Percentiles rank a stretch among this genome's conserved stretches.
phyloP scores from a whole-genome alignment of 2,329 filamentous ascomycete genomes.

The Cladorrhinum sp. region DNA sequence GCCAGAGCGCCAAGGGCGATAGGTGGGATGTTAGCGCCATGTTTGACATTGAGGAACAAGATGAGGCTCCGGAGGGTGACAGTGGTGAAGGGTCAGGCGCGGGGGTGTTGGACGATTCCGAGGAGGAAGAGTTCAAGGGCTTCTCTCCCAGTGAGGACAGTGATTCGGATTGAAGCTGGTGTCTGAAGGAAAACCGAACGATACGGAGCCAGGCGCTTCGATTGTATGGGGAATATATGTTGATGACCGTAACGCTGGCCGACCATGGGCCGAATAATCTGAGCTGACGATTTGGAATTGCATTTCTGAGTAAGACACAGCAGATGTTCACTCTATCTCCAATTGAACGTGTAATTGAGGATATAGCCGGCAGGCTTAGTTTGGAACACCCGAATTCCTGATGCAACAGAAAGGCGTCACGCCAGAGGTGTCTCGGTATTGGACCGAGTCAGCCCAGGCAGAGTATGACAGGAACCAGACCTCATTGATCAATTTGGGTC shows the following conservation, averaged over 20 bases:
- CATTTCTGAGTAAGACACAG: neutral
- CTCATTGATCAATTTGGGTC: neutral
- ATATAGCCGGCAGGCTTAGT: constrained; percentile 2
- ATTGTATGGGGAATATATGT: neutral
- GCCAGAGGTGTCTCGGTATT: neutral
- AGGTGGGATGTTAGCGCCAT: constrained; percentile 85
- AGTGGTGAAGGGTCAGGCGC: constrained; percentile 31
- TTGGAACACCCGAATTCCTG: neutral
- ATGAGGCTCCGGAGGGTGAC: constrained; percentile 39
- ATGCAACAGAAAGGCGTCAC: neutral
- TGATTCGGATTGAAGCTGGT: constrained; percentile 22
- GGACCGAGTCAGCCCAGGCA: neutral
- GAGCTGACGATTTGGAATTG: constrained; percentile 1
- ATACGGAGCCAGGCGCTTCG: neutral
- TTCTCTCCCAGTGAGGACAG: constrained; percentile 44
- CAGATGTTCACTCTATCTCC: neutral
- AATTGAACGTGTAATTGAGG: neutral
- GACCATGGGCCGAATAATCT: neutral
- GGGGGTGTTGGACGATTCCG: constrained; percentile 40
- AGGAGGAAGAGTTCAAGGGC: constrained; percentile 57
- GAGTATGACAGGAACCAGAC: neutral
- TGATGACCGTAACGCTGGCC: neutral
- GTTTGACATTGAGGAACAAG: constrained; percentile 65
- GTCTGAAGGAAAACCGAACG: neutral
- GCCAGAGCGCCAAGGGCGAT: constrained; percentile 75